These are phyloP conservation scores for Zangia roseola DNA, from an alignment of 768 basidiomycete species.

Conservation along the genomic window DNA sequence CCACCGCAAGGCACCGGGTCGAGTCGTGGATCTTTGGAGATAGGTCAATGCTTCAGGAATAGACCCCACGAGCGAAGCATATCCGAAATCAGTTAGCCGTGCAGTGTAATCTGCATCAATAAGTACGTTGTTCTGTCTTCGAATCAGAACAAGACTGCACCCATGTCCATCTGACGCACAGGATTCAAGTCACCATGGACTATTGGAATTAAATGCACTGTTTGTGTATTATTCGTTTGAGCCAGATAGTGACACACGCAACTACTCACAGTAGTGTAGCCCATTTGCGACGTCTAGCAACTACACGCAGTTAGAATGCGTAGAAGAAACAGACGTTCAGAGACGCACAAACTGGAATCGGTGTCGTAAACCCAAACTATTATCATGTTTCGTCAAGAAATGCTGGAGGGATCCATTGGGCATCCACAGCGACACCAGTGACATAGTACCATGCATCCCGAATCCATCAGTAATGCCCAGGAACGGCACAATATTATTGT, in stretches of 20 bases:
- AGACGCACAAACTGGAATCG: conserved; percentile 14
- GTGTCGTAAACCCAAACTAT: neutral
- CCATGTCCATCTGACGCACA: neutral
- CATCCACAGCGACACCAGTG: conserved; percentile 34
- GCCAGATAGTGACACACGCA: too few species aligned
- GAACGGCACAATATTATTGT: conserved; percentile 28
- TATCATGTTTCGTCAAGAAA: conserved; percentile 11
- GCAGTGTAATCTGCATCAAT: conserved; percentile 24
- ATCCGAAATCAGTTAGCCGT: conserved; percentile 43
- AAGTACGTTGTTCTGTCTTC: conserved; percentile 8
- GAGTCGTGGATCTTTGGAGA: conserved; percentile 30
- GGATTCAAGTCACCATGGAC: conserved; percentile 5
- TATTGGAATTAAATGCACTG: conserved; percentile 13
- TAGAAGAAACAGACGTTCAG: conserved; percentile 9
- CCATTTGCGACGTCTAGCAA: conserved; percentile 13
- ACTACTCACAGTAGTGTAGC: neutral
- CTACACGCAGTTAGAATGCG: conserved; percentile 20
- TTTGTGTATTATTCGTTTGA: neutral
- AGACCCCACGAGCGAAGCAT: conserved; percentile 20
- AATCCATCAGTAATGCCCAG: conserved; percentile 25
- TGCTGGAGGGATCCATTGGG: conserved; percentile 23
- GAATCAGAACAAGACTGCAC: neutral
- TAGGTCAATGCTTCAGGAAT: neutral
- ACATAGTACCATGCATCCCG: conserved; percentile 17
- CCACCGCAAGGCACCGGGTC: conserved; percentile 39